Evolutionary conservation across 2,329 filamentous ascomycete species (phyloP).

Genomic region (Ophiocordyceps camponoti-leonardi): DNA sequence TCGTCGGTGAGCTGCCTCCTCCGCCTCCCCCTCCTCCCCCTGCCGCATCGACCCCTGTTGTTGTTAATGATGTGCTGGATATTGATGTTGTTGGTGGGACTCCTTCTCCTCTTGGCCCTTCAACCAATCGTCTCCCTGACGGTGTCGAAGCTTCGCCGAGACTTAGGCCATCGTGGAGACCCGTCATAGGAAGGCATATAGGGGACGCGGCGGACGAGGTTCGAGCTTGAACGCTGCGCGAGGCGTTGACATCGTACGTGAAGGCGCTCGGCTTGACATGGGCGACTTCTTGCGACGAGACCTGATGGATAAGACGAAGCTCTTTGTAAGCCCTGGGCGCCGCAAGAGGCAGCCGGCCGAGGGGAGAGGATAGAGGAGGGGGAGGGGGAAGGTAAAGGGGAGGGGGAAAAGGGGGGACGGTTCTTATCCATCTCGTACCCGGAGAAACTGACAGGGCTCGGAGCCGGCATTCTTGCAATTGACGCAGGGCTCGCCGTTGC

Average conservation of each 20-base stretch:
- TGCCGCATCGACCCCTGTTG: too few species aligned
- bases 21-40: background rate
- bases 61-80: too few species aligned
- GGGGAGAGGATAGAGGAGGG: background rate
- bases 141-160: constrained; percentile 1
- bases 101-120: background rate
- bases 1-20: constrained; percentile 2
- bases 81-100: background rate
- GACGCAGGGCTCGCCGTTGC: constrained; percentile 58
- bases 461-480: constrained; percentile 66
- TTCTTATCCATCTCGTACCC: constrained; percentile 34
- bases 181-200: constrained; percentile 3
- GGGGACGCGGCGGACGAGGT: constrained; percentile 5
- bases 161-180: constrained; percentile 7
- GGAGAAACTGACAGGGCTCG: constrained; percentile 60
- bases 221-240: constrained; percentile 13
- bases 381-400: too few species aligned
- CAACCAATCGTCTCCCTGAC: background rate
- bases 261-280: constrained; percentile 9
- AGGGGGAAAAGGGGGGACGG: background rate
- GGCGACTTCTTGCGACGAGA: constrained; percentile 14
- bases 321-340: background rate
- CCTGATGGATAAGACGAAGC: constrained; percentile 6
- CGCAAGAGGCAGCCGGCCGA: background rate
- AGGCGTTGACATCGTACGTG: constrained; percentile 13